Conservation (phyloP, 352 stramenopile species). For the Thraustochytrium sp. region DNA sequence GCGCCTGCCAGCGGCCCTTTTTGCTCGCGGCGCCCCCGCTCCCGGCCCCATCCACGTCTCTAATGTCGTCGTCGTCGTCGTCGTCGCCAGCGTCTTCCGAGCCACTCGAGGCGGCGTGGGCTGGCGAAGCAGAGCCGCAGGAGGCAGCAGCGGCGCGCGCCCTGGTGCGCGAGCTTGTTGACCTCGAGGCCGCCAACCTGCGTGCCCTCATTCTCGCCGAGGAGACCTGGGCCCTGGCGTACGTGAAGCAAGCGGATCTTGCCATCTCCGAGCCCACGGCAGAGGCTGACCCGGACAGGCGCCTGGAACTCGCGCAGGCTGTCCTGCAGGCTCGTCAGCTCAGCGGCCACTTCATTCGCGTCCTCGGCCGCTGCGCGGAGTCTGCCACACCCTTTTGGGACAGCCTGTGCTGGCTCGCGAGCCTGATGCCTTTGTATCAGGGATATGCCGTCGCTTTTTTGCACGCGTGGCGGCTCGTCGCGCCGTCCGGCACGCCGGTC, state of each 20-base stretch:
- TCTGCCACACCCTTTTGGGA: not conserved
- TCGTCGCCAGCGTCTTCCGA: not conserved
- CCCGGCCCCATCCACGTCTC: not conserved
- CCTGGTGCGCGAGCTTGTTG: not conserved
- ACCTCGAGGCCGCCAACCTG: not conserved
- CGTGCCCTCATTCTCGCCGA: not conserved
- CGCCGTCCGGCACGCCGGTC: not conserved
- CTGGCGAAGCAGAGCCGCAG: not conserved
- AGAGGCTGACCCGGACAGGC: not conserved
- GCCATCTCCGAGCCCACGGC: not conserved
- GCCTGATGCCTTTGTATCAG: not conserved
- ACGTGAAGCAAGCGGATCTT: not conserved
- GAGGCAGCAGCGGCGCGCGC: not conserved
- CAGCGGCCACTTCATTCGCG: not conserved
- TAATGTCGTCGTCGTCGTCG: not conserved
- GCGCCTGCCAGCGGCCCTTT: not conserved
- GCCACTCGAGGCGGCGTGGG: not conserved
- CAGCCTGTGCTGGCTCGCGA: not conserved
- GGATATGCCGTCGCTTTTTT: not conserved
- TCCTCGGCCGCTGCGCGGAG: not conserved
- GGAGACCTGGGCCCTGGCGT: not conserved
- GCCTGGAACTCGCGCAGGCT: not conserved
- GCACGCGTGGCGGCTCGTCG: not conserved
- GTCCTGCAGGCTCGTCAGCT: not conserved
- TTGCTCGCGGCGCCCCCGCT: not conserved